These are phyloP conservation scores for Suillus decipiens DNA, from an alignment of 768 basidiomycete genomes.

Conservation along the genomic window DNA sequence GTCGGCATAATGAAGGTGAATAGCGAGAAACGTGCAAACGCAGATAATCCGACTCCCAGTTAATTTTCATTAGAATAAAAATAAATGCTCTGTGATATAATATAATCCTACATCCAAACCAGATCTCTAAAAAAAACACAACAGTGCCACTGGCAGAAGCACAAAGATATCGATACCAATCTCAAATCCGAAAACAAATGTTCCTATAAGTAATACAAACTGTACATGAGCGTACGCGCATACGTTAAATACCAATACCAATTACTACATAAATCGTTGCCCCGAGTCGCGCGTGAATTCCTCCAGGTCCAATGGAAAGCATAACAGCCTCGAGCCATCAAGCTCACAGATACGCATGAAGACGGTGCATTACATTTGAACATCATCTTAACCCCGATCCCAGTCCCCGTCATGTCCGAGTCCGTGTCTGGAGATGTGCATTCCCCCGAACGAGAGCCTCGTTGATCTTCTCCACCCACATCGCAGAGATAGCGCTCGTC, in stretches of 20 bases:
- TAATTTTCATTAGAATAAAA: too few species aligned
- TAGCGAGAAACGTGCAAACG: too few species aligned
- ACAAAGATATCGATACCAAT: background rate
- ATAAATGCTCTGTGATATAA: too few species aligned
- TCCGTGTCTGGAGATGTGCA: background rate
- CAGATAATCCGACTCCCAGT: too few species aligned
- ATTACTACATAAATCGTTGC: background rate
- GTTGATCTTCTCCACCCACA: constrained; percentile 45
- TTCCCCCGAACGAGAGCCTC: constrained; percentile 20
- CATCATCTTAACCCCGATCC: background rate
- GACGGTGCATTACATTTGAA: background rate
- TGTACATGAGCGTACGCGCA: background rate
- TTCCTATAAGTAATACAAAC: constrained; percentile 1
- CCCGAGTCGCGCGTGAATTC: background rate
- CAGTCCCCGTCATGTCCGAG: background rate
- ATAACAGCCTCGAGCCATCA: background rate
- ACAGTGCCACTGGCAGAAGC: background rate
- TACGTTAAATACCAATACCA: background rate
- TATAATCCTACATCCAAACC: too few species aligned
- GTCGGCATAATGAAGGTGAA: too few species aligned
- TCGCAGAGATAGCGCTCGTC: constrained; percentile 34
- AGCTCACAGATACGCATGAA: background rate
- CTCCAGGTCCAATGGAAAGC: background rate
- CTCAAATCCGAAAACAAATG: background rate
- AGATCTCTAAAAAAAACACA: background rate